Conservation (phyloP, 176 grass and related monocot species). For the Musa schizocarpa region DNA sequence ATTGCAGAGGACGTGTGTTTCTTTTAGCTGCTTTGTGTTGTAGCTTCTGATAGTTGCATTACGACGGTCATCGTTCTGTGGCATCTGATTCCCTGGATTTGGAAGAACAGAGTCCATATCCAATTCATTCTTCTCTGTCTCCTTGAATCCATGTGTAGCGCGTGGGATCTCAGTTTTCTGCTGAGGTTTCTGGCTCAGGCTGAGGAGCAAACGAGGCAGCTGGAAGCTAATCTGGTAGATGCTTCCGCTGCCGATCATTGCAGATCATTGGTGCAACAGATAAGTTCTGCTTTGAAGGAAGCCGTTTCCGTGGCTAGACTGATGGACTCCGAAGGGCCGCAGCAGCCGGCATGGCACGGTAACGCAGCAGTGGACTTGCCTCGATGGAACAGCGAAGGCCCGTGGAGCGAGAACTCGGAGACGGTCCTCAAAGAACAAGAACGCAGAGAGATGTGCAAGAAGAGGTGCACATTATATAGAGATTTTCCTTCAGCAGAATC, state of each 20-base stretch:
- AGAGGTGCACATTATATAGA: slow-evolving; percentile 28
- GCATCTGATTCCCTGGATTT: too few species aligned
- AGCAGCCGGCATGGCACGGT: slow-evolving; percentile 4
- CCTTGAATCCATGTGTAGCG: neutral
- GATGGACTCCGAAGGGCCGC: slow-evolving; percentile 23
- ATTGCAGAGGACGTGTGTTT: too few species aligned
- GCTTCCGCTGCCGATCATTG: slow-evolving; percentile 11
- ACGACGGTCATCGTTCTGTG: too few species aligned
- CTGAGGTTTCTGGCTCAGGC: slow-evolving; percentile 41
- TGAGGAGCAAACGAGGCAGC: slow-evolving; percentile 41
- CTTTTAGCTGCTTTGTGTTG: too few species aligned
- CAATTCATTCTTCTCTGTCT: too few species aligned
- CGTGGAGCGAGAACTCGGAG: slow-evolving; percentile 20
- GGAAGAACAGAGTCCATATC: too few species aligned
- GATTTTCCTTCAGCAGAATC: too few species aligned
- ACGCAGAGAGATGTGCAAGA: slow-evolving; percentile 30
- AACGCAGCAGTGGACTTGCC: slow-evolving; percentile 32
- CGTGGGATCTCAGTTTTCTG: slow-evolving; percentile 28
- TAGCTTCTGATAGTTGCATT: too few species aligned
- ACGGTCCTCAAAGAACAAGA: slow-evolving; percentile 21
- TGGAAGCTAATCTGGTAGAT: slow-evolving; percentile 20
- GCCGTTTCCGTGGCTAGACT: slow-evolving; percentile 36
- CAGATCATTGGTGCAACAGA: slow-evolving; percentile 20
- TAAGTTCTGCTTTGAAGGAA: slow-evolving; percentile 27
- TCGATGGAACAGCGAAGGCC: slow-evolving; percentile 43